phyloP scores from a whole-genome alignment of 345 rosid genomes.

The Citrus sp. region DNA sequence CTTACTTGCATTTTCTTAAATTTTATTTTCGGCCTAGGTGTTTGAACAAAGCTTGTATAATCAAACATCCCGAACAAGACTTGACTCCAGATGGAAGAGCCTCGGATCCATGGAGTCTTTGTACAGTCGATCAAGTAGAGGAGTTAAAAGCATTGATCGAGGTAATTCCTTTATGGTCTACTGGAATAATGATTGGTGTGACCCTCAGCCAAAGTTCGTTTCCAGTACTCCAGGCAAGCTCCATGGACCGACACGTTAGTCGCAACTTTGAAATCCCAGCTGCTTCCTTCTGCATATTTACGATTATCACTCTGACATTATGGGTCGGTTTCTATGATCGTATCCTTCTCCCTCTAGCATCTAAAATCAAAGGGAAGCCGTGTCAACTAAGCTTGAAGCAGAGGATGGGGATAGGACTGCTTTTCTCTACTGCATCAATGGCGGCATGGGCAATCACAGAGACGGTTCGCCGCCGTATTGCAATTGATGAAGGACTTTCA shows the following conservation, averaged over 20 bases:
- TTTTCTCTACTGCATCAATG: constrained; percentile 27
- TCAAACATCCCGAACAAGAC: constrained; percentile 32
- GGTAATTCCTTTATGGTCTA: constrained; percentile 51
- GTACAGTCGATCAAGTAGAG: constrained; percentile 60
- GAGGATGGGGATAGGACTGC: constrained; percentile 48
- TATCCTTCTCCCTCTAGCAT: constrained; percentile 33
- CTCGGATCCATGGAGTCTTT: constrained; percentile 43
- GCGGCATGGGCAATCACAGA: neutral
- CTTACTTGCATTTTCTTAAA: neutral
- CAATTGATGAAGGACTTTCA: constrained; percentile 24
- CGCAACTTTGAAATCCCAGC: constrained; percentile 49
- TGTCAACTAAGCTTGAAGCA: constrained; percentile 36
- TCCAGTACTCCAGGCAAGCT: neutral
- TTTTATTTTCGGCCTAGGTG: constrained; percentile 23
- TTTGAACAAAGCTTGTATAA: constrained; percentile 54
- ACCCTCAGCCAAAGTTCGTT: constrained; percentile 36
- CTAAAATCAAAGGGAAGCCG: constrained; percentile 34
- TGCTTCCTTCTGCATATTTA: constrained; percentile 40
- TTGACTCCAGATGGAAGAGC: constrained; percentile 29
- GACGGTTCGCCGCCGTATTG: constrained; percentile 22
- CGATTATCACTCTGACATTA: constrained; percentile 24
- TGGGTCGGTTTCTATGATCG: constrained; percentile 48
- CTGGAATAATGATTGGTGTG: constrained; percentile 40
- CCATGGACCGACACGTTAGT: constrained; percentile 52
- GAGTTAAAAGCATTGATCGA: constrained; percentile 50